Conservation (phyloP, 176 grass and related monocot genomes). For the Echinochloa phyllopogon region DNA sequence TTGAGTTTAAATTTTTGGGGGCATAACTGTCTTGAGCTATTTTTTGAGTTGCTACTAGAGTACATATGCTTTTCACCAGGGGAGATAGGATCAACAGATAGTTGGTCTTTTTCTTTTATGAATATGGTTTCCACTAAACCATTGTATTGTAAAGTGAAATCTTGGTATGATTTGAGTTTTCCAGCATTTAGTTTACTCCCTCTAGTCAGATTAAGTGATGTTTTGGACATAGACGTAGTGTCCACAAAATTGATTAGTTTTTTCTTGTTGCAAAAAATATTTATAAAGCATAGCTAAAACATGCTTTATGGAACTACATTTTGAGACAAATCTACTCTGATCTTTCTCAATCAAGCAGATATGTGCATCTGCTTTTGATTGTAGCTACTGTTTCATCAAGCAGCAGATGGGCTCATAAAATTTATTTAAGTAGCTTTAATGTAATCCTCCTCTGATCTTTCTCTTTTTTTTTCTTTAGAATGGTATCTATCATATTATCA, state of each 20-base stretch:
- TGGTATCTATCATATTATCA: not conserved
- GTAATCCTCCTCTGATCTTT: not conserved
- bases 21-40: not conserved
- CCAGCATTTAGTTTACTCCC: not conserved
- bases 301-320: not conserved
- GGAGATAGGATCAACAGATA: not conserved
- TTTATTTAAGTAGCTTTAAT: not conserved
- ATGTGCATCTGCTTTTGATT: not conserved
- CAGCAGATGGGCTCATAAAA: not conserved
- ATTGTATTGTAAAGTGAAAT: not conserved
- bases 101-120: slow-evolving; percentile 12
- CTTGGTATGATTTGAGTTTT: not conserved
- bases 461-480: not conserved
- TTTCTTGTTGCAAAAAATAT: not conserved
- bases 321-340: not conserved
- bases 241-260: not conserved
- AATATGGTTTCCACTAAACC: not conserved
- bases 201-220: not conserved
- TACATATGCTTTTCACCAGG: not conserved
- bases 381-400: not conserved
- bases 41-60: not conserved
- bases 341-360: not conserved
- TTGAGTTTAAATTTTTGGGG: not conserved
- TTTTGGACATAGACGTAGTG: not conserved
- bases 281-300: not conserved